phyloP scores from a whole-genome alignment of 2,329 filamentous ascomycete species.

The Tricladium varicosporioides region DNA sequence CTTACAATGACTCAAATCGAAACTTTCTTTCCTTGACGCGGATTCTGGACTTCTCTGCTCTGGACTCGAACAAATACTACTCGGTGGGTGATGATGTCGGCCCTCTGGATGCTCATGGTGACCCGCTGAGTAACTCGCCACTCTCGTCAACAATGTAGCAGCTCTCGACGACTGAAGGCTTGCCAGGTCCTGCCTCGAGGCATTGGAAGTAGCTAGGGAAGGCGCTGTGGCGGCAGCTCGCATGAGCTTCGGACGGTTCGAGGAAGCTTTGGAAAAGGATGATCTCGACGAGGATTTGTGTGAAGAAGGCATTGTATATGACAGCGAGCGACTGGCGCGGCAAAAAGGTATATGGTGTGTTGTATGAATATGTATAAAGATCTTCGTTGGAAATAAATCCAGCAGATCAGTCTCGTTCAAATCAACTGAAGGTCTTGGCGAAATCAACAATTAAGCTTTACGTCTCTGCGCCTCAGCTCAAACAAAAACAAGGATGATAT shows the following conservation, averaged over 20 bases:
- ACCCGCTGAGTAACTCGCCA: constrained; percentile 49
- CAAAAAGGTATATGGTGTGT: too few species aligned
- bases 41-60: constrained; percentile 14
- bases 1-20: constrained; percentile 27
- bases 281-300: constrained; percentile 35
- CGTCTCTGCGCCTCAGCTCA: too few species aligned
- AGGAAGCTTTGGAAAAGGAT: constrained; percentile 40
- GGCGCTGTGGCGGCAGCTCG: constrained; percentile 56
- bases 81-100: constrained; percentile 4
- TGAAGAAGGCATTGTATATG: constrained; percentile 32
- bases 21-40: constrained; percentile 23
- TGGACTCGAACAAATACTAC: constrained; percentile 25
- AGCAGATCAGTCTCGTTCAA: too few species aligned
- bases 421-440: too few species aligned
- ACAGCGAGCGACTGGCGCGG: too few species aligned
- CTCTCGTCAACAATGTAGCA: constrained; percentile 52
- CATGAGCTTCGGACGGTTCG: constrained; percentile 51
- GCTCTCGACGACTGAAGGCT: constrained; percentile 49
- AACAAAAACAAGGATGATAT: too few species aligned
- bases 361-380: too few species aligned
- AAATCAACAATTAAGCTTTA: too few species aligned
- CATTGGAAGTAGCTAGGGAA: constrained; percentile 55
- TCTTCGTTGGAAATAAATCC: too few species aligned
- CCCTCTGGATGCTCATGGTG: constrained; percentile 30
- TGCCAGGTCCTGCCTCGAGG: constrained; percentile 49